phyloP scores from a whole-genome alignment of 768 basidiomycete genomes.

The Zangia roseola region DNA sequence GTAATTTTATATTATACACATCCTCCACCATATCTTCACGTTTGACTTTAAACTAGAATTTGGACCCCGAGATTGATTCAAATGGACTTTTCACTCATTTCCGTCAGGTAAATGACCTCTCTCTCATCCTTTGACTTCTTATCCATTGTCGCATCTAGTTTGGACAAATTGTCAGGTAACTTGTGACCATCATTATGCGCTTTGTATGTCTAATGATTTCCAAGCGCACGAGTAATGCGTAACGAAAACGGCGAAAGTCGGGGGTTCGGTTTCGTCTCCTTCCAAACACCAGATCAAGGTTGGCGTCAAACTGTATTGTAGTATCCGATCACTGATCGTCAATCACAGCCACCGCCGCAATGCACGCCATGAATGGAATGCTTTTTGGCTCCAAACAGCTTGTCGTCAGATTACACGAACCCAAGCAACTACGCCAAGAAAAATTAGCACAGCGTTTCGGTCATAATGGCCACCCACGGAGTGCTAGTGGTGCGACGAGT shows the following conservation, averaged over 20 bases:
- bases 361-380: conserved; percentile 80
- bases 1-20: conserved; percentile 35
- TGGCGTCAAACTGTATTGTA: neutral
- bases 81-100: conserved; percentile 83
- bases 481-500: conserved; percentile 80
- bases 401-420: conserved; percentile 86
- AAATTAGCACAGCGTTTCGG: conserved; percentile 82
- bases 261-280: conserved; percentile 91
- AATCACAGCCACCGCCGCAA: conserved; percentile 60
- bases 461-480: conserved; percentile 78
- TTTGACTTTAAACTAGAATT: conserved; percentile 51
- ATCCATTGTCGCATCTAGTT: conserved; percentile 46
- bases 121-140: conserved; percentile 9
- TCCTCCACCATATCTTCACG: conserved; percentile 1
- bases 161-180: conserved; percentile 85
- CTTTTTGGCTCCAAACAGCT: conserved; percentile 73
- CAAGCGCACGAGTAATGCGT: conserved; percentile 90
- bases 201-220: neutral
- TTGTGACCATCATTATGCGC: neutral
- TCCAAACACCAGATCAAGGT: conserved; percentile 83
- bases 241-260: conserved; percentile 79
- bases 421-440: conserved; percentile 87
- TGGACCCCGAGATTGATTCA: conserved; percentile 83
- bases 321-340: conserved; percentile 1
- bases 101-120: conserved; percentile 50